These are phyloP conservation scores for Telfairia occidentalis DNA, from an alignment of 331 rosid genomes.

Conservation along the genomic window DNA sequence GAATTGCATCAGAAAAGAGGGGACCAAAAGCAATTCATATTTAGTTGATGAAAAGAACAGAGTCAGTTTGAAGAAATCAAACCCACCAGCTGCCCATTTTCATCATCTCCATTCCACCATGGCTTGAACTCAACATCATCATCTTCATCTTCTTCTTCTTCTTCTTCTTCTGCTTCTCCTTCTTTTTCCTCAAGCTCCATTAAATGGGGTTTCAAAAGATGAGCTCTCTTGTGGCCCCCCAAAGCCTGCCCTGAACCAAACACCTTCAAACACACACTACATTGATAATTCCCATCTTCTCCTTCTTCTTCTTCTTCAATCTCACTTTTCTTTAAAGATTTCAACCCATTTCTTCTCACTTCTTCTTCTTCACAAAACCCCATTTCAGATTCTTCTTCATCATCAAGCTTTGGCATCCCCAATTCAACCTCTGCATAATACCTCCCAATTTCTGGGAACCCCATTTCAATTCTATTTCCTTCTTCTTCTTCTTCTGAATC, in stretches of 20 bases:
- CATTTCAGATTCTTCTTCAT: conserved; percentile 3
- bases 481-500: conserved; percentile 7
- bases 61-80: conserved; percentile 8
- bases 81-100: conserved; percentile 19
- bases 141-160: conserved; percentile 12
- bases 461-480: not conserved
- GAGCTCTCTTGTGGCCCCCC: conserved; percentile 52
- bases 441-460: not conserved
- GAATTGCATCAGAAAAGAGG: not conserved
- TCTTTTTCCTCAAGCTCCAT: conserved; percentile 12
- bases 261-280: conserved; percentile 38
- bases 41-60: not conserved
- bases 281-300: conserved; percentile 8
- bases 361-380: conserved; percentile 4
- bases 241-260: conserved; percentile 43
- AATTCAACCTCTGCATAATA: not conserved
- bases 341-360: conserved; percentile 1
- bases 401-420: conserved; percentile 14
- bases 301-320: not conserved
- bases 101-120: conserved; percentile 24
- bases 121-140: conserved; percentile 20
- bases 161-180: conserved; percentile 15
- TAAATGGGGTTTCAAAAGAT: conserved; percentile 19
- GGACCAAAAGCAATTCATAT: not conserved
- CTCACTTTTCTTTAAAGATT: conserved; percentile 8